A percentile compares a stretch with the other conserved stretches of the same genome.
Evolutionary conservation across 2,329 filamentous ascomycete species (phyloP).

Genomic region (Sphaerostilbella broomeana): DNA sequence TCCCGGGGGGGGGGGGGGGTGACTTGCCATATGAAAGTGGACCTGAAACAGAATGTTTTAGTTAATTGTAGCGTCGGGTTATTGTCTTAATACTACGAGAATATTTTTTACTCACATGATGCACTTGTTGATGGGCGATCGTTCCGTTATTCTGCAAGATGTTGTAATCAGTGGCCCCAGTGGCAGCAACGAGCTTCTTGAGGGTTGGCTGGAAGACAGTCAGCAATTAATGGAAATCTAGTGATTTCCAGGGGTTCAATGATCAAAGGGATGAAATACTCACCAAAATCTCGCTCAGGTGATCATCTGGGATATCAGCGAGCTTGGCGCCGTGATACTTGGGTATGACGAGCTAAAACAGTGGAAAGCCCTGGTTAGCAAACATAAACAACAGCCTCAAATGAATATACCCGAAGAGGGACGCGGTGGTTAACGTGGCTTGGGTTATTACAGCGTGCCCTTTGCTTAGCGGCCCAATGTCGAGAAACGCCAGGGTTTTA

Average conservation of each 20-base stretch:
- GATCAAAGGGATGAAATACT: conserved; percentile 19
- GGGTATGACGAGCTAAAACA: conserved; percentile 78
- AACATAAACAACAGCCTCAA: too few species aligned
- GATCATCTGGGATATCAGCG: conserved; percentile 84
- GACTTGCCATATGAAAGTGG: conserved; percentile 82
- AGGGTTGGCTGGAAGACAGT: conserved; percentile 37
- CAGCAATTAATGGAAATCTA: neutral
- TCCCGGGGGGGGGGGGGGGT: too few species aligned
- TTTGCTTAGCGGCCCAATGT: conserved; percentile 82
- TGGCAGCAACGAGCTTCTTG: conserved; percentile 77
- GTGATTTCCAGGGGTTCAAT: too few species aligned
- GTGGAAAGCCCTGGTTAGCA: too few species aligned
- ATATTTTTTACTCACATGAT: conserved; percentile 61
- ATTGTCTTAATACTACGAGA: neutral
- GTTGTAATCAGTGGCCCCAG: conserved; percentile 77
- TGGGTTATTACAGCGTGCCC: conserved; percentile 76
- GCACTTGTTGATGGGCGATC: conserved; percentile 85
- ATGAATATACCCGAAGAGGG: neutral
- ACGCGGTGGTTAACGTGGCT: neutral
- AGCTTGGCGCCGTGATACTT: conserved; percentile 92
- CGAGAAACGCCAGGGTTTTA: conserved; percentile 90
- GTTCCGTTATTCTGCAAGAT: conserved; percentile 93
- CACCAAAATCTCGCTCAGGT: conserved; percentile 75
- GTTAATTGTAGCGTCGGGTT: conserved; percentile 8
- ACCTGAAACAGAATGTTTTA: conserved; percentile 59